phyloP scores from a whole-genome alignment of 1,284 basidiomycete species.

The Cutaneotrichosporon sp. region DNA sequence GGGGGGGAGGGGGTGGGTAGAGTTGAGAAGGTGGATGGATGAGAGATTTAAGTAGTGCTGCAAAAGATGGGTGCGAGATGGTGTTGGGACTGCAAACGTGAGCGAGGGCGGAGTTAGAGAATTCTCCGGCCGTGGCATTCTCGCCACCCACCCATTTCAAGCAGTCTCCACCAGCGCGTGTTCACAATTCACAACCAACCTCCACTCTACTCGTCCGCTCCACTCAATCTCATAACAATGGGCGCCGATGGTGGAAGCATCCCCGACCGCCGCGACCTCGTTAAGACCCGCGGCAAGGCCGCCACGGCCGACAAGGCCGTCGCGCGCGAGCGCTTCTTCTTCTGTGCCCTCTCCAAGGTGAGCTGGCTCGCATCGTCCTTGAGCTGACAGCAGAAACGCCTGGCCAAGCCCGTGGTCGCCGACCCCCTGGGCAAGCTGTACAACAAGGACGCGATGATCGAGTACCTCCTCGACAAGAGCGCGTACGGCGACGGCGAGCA shows the following conservation, averaged over 20 bases:
- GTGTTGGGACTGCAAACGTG: not conserved
- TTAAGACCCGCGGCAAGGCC: conserved; percentile 49
- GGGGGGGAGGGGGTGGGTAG: too few relatives aligned
- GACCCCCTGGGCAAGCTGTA: conserved; percentile 89
- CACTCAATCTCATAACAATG: conserved; percentile 30
- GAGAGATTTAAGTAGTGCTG: conserved; percentile 5
- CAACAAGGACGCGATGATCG: conserved; percentile 88
- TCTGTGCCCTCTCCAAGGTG: conserved; percentile 90
- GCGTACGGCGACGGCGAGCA: conserved; percentile 76
- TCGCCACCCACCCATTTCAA: conserved; percentile 18
- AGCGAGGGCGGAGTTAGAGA: not conserved
- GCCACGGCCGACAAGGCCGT: conserved; percentile 81
- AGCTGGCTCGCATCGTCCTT: conserved; percentile 24
- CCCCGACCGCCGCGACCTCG: conserved; percentile 53
- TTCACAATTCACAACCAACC: not conserved
- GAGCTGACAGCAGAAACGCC: conserved; percentile 61
- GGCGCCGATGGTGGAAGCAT: conserved; percentile 55
- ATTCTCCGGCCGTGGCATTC: conserved; percentile 5
- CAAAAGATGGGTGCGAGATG: too few relatives aligned
- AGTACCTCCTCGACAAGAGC: conserved; percentile 76
- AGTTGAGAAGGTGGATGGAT: conserved; percentile 3
- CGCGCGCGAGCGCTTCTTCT: conserved; percentile 80
- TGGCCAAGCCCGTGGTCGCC: conserved; percentile 81
- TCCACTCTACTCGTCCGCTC: not conserved
- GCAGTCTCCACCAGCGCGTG: not conserved